A percentile compares a stretch with the other conserved stretches of the same genome.
phyloP scores from a whole-genome alignment of 441 rosid species.

The Rhodomyrtus psidioides region DNA sequence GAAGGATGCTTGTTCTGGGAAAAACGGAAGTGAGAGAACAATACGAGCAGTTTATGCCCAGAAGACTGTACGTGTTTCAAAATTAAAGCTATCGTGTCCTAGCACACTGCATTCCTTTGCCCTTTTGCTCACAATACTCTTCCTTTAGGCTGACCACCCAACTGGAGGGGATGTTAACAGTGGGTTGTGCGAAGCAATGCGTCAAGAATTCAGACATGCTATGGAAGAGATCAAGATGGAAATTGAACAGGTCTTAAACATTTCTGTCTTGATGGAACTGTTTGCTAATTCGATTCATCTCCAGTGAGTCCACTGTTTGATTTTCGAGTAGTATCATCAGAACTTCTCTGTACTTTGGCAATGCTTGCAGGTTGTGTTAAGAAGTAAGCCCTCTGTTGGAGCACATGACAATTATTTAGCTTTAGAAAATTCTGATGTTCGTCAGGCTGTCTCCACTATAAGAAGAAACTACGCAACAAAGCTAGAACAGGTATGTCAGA shows the following conservation, averaged over 20 bases:
- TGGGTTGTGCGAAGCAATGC: constrained; percentile 56
- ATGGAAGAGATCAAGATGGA: constrained; percentile 59
- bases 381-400: constrained; percentile 25
- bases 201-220: constrained; percentile 66
- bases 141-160: constrained; percentile 41
- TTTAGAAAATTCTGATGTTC: constrained; percentile 29
- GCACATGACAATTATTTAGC: constrained; percentile 20
- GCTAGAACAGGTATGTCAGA: constrained; percentile 46
- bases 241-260: constrained; percentile 31
- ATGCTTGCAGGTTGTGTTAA: constrained; percentile 34
- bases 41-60: constrained; percentile 70
- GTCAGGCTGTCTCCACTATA: constrained; percentile 31
- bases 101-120: neutral
- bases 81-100: neutral
- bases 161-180: constrained; percentile 29
- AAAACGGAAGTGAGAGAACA: constrained; percentile 51
- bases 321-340: neutral
- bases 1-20: constrained; percentile 32
- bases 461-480: constrained; percentile 45
- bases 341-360: neutral
- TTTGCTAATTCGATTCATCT: constrained; percentile 3
- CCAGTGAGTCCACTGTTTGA: neutral
- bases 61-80: constrained; percentile 44
- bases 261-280: neutral
- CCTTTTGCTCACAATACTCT: constrained; percentile 1